A percentile compares a stretch with the other conserved stretches of the same genome.
phyloP scores from a whole-genome alignment of 2,329 filamentous ascomycete species.

The Alternaria sp. region DNA sequence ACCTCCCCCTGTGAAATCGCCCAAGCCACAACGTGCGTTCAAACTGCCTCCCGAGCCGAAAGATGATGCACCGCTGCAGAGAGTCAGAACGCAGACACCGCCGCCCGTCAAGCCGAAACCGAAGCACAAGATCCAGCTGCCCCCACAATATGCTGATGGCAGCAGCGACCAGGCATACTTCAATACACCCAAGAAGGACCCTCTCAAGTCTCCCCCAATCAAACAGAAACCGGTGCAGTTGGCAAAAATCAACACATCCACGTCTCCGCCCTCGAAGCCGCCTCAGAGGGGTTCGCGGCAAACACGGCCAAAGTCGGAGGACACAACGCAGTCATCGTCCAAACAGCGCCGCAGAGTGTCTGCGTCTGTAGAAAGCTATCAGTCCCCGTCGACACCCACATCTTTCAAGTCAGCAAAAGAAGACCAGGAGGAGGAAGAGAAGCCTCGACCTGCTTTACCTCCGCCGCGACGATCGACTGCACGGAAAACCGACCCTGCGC shows the following conservation, averaged over 20 bases:
- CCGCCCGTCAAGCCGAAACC: conserved; percentile 41
- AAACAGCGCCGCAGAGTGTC: conserved; percentile 29
- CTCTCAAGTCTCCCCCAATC: conserved; percentile 31
- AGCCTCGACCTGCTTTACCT: conserved; percentile 40
- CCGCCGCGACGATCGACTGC: conserved; percentile 44
- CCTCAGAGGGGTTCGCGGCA: conserved; percentile 25
- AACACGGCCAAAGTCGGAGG: conserved; percentile 30
- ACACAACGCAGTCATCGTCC: conserved; percentile 25
- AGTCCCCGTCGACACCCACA: conserved; percentile 36
- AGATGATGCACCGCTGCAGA: conserved; percentile 22
- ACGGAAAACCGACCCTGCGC: conserved; percentile 13
- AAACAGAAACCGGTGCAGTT: conserved; percentile 36
- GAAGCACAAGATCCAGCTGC: conserved; percentile 27
- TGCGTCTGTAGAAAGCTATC: conserved; percentile 34
- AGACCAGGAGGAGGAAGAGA: conserved; percentile 38
- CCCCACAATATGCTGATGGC: conserved; percentile 23
- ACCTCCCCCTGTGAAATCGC: conserved; percentile 47
- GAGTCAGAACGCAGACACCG: conserved; percentile 28
- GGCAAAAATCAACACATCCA: conserved; percentile 25
- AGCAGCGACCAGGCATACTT: conserved; percentile 19
- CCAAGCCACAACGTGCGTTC: conserved; percentile 50
- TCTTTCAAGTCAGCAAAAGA: conserved; percentile 47
- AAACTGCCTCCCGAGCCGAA: conserved; percentile 36
- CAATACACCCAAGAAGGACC: conserved; percentile 26
- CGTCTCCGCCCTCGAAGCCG: conserved; percentile 24